Evolutionary conservation across 148 eudicot species (phyloP).

Genomic region (Rhododendron vialii): DNA sequence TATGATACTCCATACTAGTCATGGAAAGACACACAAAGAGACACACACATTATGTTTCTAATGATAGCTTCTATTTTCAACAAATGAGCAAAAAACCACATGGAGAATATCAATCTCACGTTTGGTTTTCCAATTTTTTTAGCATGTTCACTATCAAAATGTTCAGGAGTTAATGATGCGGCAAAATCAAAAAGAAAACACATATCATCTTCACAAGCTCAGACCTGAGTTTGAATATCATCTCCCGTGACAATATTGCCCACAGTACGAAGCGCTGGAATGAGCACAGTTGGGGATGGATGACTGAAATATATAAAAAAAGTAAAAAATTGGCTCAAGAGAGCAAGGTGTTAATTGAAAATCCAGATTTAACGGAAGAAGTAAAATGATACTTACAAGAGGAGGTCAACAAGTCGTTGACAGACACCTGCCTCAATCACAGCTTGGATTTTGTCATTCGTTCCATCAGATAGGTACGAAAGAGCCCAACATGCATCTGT

Average conservation of each 20-base stretch:
- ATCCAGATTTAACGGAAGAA: neutral
- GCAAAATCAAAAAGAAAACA: neutral
- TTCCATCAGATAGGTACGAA: conserved; percentile 82
- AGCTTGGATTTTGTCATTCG: conserved; percentile 87
- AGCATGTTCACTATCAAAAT: neutral
- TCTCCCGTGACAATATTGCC: conserved; percentile 88
- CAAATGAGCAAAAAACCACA: neutral
- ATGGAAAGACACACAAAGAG: neutral
- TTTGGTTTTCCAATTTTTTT: neutral
- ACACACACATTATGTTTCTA: neutral
- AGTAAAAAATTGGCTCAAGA: neutral
- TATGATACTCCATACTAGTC: neutral
- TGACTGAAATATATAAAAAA: conserved; percentile 30
- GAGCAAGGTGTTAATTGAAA: neutral
- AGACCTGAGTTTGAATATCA: conserved; percentile 80
- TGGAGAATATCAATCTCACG: neutral
- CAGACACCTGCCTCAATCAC: conserved; percentile 81
- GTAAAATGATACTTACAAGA: conserved; percentile 39
- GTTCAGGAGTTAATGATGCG: neutral
- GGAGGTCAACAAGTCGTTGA: conserved; percentile 72
- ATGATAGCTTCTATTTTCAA: neutral
- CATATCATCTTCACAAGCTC: neutral
- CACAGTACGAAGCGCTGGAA: conserved; percentile 78
- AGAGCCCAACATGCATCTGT: conserved; percentile 95
- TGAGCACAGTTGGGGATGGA: conserved; percentile 71